Evolutionary conservation across 139 green algal species (phyloP).

Genomic region (Chara braunii): DNA sequence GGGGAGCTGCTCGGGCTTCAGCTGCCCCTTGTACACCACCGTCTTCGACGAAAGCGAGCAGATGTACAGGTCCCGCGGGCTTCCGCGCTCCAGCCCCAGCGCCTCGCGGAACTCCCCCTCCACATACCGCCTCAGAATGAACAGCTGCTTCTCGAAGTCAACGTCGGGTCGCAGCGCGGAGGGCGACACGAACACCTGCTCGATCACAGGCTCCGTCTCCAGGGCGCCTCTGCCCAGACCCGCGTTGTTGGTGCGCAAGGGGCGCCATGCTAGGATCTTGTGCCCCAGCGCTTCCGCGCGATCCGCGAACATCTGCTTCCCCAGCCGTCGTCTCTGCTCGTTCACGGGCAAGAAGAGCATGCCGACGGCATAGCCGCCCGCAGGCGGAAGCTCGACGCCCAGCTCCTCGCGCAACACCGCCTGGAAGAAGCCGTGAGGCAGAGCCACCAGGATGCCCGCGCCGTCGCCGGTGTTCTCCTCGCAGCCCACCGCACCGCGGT

Average conservation of each 20-base stretch:
- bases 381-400: conserved; percentile 57
- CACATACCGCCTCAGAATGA: no score
- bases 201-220: conserved; percentile 65
- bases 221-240: conserved; percentile 58
- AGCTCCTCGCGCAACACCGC: conserved; percentile 55
- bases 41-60: conserved; percentile 41
- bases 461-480: conserved; percentile 85
- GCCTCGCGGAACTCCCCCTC: conserved; percentile 28
- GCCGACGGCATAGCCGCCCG: conserved; percentile 59
- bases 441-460: conserved; percentile 75
- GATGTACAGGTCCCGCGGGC: conserved; percentile 46
- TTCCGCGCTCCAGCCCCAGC: conserved; percentile 6
- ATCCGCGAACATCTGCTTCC: conserved; percentile 53
- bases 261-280: conserved; percentile 65
- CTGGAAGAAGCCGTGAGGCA: conserved; percentile 74
- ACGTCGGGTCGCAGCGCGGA: conserved; percentile 2
- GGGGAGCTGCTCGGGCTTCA: conserved; percentile 72
- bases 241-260: conserved; percentile 68
- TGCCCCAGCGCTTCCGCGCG: conserved; percentile 54
- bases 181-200: conserved; percentile 68
- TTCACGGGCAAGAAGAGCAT: conserved; percentile 77
- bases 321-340: conserved; percentile 39
- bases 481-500: conserved; percentile 79
- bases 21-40: conserved; percentile 92
- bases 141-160: not conserved